Percentiles rank a stretch among this genome's conserved stretches.
These are phyloP conservation scores for Yarrowia porcina DNA, from an alignment of 805 yeast genomes.

Conservation along the genomic window DNA sequence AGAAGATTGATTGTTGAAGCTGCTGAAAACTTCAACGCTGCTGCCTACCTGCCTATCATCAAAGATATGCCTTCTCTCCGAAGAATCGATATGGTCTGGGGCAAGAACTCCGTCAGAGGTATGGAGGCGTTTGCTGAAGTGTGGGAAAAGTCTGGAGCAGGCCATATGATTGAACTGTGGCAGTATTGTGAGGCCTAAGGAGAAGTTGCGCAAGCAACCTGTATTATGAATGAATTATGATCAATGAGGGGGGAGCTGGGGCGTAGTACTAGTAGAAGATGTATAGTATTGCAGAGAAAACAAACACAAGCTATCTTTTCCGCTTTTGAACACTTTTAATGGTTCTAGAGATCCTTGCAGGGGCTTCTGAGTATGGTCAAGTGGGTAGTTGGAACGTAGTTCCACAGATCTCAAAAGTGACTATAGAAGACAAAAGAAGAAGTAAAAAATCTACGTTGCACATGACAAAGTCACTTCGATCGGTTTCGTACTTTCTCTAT, in stretches of 20 bases:
- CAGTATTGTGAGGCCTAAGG: constrained; percentile 7
- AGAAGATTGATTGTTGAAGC: neutral
- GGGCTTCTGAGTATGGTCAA: no score
- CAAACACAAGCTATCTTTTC: no score
- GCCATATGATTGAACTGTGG: constrained; percentile 8
- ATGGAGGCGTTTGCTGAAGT: neutral
- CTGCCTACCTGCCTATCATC: constrained; percentile 1
- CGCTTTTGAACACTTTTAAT: no score
- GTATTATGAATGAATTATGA: neutral
- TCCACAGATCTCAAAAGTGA: no score
- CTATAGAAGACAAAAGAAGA: no score
- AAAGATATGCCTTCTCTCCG: neutral
- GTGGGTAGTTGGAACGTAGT: no score
- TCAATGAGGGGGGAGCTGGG: neutral
- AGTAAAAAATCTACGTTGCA: no score
- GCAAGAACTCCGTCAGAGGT: neutral
- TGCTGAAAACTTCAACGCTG: constrained; percentile 5
- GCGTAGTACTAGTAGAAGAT: no score
- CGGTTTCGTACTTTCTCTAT: no score
- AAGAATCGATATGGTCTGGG: constrained; percentile 15
- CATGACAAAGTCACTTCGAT: no score
- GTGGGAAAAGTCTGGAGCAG: neutral
- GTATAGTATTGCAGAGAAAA: no score
- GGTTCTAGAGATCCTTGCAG: no score
- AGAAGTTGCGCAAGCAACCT: neutral